Evolutionary conservation across 331 rosid genomes (phyloP).

Genomic region (Malus hybrid): DNA sequence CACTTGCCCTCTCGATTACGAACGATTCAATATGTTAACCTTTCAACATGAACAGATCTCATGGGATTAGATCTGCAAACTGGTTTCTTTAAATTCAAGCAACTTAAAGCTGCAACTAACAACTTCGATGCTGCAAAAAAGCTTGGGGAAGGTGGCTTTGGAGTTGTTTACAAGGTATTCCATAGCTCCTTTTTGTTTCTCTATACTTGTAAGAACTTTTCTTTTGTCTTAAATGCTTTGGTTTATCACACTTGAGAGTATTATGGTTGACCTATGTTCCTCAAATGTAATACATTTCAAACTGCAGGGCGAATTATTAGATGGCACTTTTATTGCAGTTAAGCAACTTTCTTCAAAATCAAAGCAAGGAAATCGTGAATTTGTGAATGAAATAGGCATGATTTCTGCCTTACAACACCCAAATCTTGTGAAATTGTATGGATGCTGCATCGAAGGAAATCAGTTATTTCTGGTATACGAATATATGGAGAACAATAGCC

Average conservation of each 20-base stretch:
- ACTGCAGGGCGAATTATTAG: constrained; percentile 30
- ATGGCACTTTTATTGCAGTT: constrained; percentile 47
- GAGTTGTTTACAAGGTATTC: constrained; percentile 24
- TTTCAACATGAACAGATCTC: constrained; percentile 9
- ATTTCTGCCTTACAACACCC: constrained; percentile 46
- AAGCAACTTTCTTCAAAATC: constrained; percentile 47
- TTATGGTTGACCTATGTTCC: neutral
- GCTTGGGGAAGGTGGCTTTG: constrained; percentile 21
- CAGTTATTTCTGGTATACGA: constrained; percentile 40
- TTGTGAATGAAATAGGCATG: constrained; percentile 43
- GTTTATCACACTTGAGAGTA: no score
- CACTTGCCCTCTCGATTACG: no score
- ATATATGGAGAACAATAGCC: constrained; percentile 33
- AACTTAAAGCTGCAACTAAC: constrained; percentile 27
- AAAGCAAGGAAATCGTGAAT: constrained; percentile 45
- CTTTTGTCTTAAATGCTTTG: no score
- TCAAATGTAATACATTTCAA: neutral
- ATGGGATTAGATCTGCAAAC: constrained; percentile 22
- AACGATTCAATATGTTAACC: neutral
- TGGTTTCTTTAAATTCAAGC: constrained; percentile 20
- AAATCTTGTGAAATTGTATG: constrained; percentile 30
- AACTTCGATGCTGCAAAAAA: constrained; percentile 20
- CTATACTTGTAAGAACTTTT: no score
- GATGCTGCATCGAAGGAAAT: constrained; percentile 42
- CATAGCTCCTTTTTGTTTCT: neutral